Base-by-base conservation (phyloP, 2,329 filamentous ascomycete genomes). In the Tolypocladium capitatum region DNA sequence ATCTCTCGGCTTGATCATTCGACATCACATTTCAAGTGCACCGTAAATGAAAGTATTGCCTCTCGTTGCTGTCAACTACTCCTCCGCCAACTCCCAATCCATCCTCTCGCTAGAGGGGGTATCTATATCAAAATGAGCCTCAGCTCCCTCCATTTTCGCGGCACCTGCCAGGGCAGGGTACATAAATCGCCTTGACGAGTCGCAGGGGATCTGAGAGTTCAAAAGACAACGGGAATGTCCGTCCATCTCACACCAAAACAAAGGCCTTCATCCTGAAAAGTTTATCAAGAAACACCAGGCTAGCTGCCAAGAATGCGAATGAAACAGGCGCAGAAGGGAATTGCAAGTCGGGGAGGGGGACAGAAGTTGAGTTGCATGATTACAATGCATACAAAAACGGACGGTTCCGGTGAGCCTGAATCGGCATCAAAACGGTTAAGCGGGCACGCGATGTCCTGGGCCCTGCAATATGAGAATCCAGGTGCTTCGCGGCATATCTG, bases 281-380 rank as follows among this genome's bases (percentile, higher is more conserved):
- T 42, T 10, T 21, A 30, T 42, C 24, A 40, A 40, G 27, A 41
- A 32, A 33, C 30, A 52, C 53, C 49, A 52, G 51, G 53, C 51
- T 54, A 49, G 48, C 52, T 57, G 54, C 50, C 53, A 55, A 11
- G 16, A 18, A 21, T 42, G 38, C 24, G 24, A 13, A 13, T 28
- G 18, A 30, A 24, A 32, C 14, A 24, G 13, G 20, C 21, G 5
- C 11, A 16, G 30, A 11, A 33, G 13, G 27, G 18, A 44, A 21
- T 16, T 42, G 38, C 16, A 18, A 18, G 24, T 28, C 16, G 16
- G 16, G 16, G 16, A 31, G 20, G 16, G 16, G 11, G 13, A 21
- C 28, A 33, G 11, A n/a, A 20, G 14, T 11, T 13, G 20, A 34
- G 9, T 24, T 21, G 43, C 32, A n/a, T 21, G n/a, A 45, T 45